Base-by-base conservation (phyloP, 2,329 filamentous ascomycete genomes). In the Colletotrichum spinosum region DNA sequence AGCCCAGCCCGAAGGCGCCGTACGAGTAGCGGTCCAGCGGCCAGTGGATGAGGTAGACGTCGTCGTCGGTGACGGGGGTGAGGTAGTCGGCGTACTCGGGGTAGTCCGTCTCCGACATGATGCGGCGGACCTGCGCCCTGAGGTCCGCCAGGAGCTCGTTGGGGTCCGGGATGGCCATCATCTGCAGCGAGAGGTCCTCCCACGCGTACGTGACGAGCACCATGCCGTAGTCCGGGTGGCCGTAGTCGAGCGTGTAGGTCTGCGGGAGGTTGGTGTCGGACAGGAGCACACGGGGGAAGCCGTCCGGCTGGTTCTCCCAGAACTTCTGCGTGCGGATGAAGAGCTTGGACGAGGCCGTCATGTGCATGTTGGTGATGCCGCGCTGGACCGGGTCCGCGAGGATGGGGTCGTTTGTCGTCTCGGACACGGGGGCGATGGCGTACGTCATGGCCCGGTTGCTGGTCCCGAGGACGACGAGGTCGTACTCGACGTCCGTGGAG, bases 271-370 rank as follows among this genome's bases (percentile, higher is more conserved):
- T 25, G 25, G 25, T 25, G 25, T 25, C 25, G 25, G 25, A 25
- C 25, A 58, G n/a, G 34, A 58, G 51, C 2, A 58, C 55, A 4
- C 55, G 55, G 35, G 55, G 55, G 8, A 58, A 58, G 8, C 38
- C 55, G 11, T 45, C 13, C 25, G 45, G 34, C n/a, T 52, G 55
- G 10, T 39, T 52, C 8, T 58, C 55, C 55, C 55, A 58, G 25
- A 58, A 58, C 38, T 58, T 58, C 25, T 12, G 10, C 6, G 55
- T 58, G 9, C 55, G 48, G 48, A 58, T 58, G 55, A 58, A 58
- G 1, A 58, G 46, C 38, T 58, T 58, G 17, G 55, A 58, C 11
- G 55, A 58, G 6, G 55, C 55, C 12, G 55, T 58, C 55, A 58
- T 58, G 46, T 58, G 55, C 7, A 58, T 35, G 15, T 58, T 37